Evolutionary conservation across 768 basidiomycete genomes (phyloP).

Genomic region (Pisolithus tinctorius): DNA sequence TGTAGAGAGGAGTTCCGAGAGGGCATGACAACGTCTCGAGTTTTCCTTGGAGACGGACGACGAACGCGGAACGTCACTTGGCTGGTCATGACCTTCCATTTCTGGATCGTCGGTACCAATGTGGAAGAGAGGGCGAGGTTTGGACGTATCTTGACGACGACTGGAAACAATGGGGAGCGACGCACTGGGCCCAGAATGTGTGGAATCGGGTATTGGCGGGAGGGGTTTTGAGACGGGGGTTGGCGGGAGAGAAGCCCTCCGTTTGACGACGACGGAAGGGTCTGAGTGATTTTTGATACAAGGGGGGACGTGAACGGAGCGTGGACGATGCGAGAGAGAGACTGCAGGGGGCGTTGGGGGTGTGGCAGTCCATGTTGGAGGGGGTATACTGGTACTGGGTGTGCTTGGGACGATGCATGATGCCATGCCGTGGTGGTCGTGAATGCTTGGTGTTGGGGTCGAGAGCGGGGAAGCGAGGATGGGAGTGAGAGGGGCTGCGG

Average conservation of each 20-base stretch:
- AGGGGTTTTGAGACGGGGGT: constrained; percentile 18
- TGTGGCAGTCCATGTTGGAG: constrained; percentile 53
- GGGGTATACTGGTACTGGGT: constrained; percentile 7
- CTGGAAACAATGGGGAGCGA: neutral
- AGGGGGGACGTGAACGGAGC: constrained; percentile 30
- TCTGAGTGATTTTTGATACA: neutral
- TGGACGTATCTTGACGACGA: neutral
- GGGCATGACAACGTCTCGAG: constrained; percentile 58
- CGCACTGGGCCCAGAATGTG: neutral
- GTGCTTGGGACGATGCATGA: neutral
- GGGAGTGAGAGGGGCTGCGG: constrained; percentile 46
- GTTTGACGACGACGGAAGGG: constrained; percentile 18
- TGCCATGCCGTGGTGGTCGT: neutral
- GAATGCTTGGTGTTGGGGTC: constrained; percentile 28
- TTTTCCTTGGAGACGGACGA: constrained; percentile 33
- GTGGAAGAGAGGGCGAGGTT: constrained; percentile 10
- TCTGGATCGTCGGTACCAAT: constrained; percentile 14
- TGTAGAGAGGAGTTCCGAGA: constrained; percentile 79
- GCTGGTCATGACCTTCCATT: constrained; percentile 9
- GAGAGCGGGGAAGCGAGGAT: constrained; percentile 55
- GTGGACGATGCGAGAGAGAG: constrained; percentile 22
- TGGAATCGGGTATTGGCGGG: constrained; percentile 2
- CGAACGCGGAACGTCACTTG: neutral
- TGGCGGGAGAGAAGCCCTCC: constrained; percentile 37
- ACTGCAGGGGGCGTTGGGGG: constrained; percentile 52